Evolutionary conservation across 2,329 filamentous ascomycete genomes (phyloP), one percentile per base, ranked within the genome.

Genomic region (Fusarium sp.): DNA sequence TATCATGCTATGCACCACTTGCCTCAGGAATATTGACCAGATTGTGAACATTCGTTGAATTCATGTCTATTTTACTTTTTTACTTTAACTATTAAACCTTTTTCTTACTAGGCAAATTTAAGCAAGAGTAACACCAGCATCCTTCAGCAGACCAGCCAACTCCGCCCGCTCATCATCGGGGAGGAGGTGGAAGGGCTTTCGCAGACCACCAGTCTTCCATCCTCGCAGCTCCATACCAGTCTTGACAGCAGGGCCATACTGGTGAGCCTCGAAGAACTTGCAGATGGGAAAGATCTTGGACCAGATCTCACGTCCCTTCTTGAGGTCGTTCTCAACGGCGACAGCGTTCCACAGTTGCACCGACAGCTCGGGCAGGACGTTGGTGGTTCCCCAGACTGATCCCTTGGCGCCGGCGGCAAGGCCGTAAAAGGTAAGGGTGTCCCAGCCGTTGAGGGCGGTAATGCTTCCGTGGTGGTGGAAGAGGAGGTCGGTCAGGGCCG

Each of bases 391-490:
- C 86, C 86, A 88, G 1, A 88, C 84, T 4, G 83, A 85, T 4
- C 87, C 87, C 54, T 85, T 85, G 10, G 85, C 85, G 0, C 87
- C 87, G 1, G 86, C 86, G 0, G 84, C 85, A 11, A 88, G 78
- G 11, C 87, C 86, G 70, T 88, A 88, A 74, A 88, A 88, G 0
- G 87, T 88, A 18, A 88, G 78, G 0, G 86, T 88, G 67, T 88
- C 87, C 87, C 86, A 88, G 1, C 87, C 87, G 65, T 88, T 88
- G 76, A 88, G 87, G 0, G 84, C 81, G 2, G 85, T 87, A 69
- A 88, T 84, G 29, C 81, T 74, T 62, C 69, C 83, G 6, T 76
- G 73, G 31, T 74, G 67, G 62, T 80, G 81, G 70, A 88, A 87
- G 5, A 88, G 79, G 16, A 88, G 74, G 66, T 88, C 86, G 2